Percentiles rank a stretch among this genome's conserved stretches.
Evolutionary conservation across 768 basidiomycete species (phyloP).

Genomic region (Amanita muscaria): DNA sequence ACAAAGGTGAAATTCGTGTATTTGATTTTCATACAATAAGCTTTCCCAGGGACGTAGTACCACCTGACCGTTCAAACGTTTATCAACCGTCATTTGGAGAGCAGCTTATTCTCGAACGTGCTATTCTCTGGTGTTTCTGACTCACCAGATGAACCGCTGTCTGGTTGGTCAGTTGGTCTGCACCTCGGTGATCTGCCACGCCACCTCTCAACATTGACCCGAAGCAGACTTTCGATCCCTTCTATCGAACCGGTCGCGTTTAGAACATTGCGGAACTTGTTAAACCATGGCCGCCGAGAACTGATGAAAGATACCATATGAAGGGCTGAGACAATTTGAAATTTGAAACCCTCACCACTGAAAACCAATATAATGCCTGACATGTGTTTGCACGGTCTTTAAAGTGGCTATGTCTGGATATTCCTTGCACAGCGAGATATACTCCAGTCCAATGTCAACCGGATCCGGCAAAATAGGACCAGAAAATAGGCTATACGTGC

Average conservation of each 20-base stretch:
- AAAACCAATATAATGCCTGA: conserved; percentile 59
- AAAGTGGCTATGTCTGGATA: conserved; percentile 44
- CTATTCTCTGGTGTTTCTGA: background rate
- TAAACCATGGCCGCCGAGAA: conserved; percentile 45
- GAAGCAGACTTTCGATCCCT: conserved; percentile 38
- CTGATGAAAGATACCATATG: conserved; percentile 19
- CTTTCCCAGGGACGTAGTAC: no score
- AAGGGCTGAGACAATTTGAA: conserved; percentile 10
- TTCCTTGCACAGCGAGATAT: conserved; percentile 49
- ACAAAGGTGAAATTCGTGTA: no score
- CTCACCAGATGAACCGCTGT: background rate
- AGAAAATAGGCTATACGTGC: conserved; percentile 44
- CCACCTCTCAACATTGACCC: conserved; percentile 38
- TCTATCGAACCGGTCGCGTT: conserved; percentile 32
- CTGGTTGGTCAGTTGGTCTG: background rate
- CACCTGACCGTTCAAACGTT: no score
- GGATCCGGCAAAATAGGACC: conserved; percentile 46
- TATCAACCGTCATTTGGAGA: no score
- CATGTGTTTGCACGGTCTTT: conserved; percentile 48
- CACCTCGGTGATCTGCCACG: conserved; percentile 27
- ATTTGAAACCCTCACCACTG: conserved; percentile 42
- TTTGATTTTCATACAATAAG: no score
- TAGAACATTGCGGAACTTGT: conserved; percentile 43
- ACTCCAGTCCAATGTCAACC: conserved; percentile 58
- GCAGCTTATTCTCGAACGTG: no score